Percentiles rank a stretch among this genome's conserved stretches.
phyloP scores from a whole-genome alignment of 1,139 yeast genomes.

The Candida sp. region DNA sequence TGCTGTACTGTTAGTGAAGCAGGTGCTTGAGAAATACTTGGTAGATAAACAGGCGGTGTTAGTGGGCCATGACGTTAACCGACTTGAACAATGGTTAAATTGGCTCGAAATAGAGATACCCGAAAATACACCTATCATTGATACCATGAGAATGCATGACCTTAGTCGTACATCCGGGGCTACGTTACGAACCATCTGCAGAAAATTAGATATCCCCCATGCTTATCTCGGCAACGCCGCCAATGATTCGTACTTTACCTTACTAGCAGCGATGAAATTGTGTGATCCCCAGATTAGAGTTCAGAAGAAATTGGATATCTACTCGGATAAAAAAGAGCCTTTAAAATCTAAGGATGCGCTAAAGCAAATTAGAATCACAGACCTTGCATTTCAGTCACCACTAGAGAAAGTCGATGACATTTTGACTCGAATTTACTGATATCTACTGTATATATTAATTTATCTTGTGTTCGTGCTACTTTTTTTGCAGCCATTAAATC shows the following conservation, averaged over 20 bases:
- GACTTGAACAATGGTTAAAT: constrained; percentile 57
- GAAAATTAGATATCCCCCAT: constrained; percentile 57
- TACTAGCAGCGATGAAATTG: constrained; percentile 50
- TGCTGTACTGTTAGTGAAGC: constrained; percentile 36
- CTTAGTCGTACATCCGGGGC: constrained; percentile 42
- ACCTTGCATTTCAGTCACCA: background rate
- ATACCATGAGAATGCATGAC: constrained; percentile 51
- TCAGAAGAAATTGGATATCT: constrained; percentile 15
- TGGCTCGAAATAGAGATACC: constrained; percentile 41
- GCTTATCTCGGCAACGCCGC: constrained; percentile 77
- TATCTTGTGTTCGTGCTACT: too few species aligned
- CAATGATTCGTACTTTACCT: constrained; percentile 76
- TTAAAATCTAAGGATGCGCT: background rate
- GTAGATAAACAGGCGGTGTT: constrained; percentile 26
- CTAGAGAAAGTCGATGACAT: background rate
- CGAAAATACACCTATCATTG: constrained; percentile 38
- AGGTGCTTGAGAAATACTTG: constrained; percentile 42
- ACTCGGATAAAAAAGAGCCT: constrained; percentile 7
- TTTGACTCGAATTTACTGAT: background rate
- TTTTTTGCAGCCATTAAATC: too few species aligned
- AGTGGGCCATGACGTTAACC: constrained; percentile 68
- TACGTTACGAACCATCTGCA: constrained; percentile 50
- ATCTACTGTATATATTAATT: too few species aligned
- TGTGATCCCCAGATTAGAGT: constrained; percentile 46
- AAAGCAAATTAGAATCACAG: background rate